Evolutionary conservation across 1,139 yeast species (phyloP).

Genomic region (Zygoascus meyerae): DNA sequence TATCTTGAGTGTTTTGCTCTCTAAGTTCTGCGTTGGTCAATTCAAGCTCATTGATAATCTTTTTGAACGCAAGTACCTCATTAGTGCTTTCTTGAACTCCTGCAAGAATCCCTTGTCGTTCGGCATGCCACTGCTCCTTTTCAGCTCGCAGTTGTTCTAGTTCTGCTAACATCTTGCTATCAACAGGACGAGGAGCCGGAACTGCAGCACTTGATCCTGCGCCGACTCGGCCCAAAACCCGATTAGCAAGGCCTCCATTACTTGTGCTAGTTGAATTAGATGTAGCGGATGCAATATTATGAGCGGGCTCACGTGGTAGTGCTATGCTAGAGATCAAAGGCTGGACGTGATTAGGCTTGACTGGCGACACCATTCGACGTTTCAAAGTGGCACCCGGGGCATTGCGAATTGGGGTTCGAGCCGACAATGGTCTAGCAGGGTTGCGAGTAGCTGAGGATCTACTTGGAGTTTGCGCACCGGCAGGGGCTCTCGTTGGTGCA

Average conservation of each 20-base stretch:
- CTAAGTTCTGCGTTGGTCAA: conserved; percentile 38
- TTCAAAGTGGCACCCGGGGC: conserved; percentile 8
- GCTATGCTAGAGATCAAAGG: conserved; percentile 10
- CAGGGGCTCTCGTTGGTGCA: conserved; percentile 1
- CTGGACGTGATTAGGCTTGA: conserved; percentile 5
- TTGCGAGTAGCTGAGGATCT: conserved; percentile 1
- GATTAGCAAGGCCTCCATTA: conserved; percentile 15
- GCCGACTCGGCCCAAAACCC: conserved; percentile 13
- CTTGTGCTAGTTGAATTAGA: neutral
- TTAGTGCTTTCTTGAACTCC: conserved; percentile 40
- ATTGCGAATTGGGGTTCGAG: conserved; percentile 8
- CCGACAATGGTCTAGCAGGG: conserved; percentile 7
- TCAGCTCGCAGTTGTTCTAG: conserved; percentile 49
- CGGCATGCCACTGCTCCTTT: conserved; percentile 44
- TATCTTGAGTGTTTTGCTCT: conserved; percentile 48
- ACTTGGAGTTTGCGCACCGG: conserved; percentile 6
- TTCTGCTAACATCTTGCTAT: conserved; percentile 32
- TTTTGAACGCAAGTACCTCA: conserved; percentile 42
- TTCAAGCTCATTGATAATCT: conserved; percentile 39
- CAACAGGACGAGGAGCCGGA: conserved; percentile 28
- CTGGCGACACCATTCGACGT: conserved; percentile 11
- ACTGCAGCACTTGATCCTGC: conserved; percentile 20
- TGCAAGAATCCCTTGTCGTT: conserved; percentile 39
- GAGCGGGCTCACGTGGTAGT: conserved; percentile 8
- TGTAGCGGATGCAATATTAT: conserved; percentile 5